A percentile compares a stretch with the other conserved stretches of the same genome.
Evolutionary conservation across 2,329 filamentous ascomycete species (phyloP).

Genomic region (Aplosporella prunicola): DNA sequence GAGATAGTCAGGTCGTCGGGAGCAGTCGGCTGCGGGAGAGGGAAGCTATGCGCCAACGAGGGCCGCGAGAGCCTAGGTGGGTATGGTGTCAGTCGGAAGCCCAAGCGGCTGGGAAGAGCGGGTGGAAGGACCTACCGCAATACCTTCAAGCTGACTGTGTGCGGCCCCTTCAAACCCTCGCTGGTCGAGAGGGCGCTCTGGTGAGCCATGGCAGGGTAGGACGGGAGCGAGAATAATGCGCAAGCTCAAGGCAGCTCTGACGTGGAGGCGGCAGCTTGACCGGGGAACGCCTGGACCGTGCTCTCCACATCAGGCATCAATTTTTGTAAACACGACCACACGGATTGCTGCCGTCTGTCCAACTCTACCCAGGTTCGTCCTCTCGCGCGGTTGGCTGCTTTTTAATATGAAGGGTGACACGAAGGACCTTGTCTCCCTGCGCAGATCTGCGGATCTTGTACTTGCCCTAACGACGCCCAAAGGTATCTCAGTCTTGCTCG

Average conservation of each 20-base stretch:
- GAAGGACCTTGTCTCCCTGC: conserved; percentile 22
- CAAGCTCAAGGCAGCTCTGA: conserved; percentile 4
- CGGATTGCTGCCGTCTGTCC: conserved; percentile 1
- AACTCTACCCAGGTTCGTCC: too few relatives aligned
- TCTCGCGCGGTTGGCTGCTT: too few relatives aligned
- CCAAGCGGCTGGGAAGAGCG: neutral
- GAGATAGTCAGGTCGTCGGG: conserved; percentile 41
- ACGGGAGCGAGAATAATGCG: neutral
- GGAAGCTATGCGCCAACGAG: conserved; percentile 62
- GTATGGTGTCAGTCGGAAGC: neutral
- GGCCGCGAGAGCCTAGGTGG: conserved; percentile 65
- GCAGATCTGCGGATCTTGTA: conserved; percentile 33
- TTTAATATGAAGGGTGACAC: conserved; percentile 13
- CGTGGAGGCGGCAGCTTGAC: conserved; percentile 7
- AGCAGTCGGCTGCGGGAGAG: conserved; percentile 45
- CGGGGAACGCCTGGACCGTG: too few relatives aligned
- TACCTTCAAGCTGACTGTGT: conserved; percentile 74
- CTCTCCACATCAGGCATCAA: too few relatives aligned
- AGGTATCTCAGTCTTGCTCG: conserved; percentile 28
- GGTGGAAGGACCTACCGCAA: conserved; percentile 56
- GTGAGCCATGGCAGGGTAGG: conserved; percentile 24
- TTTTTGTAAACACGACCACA: too few relatives aligned
- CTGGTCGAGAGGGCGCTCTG: conserved; percentile 29
- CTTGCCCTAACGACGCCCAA: conserved; percentile 43
- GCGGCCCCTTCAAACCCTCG: conserved; percentile 45